Evolutionary conservation across 306 rosid genomes (phyloP), one percentile per base, ranked within the genome.

Genomic region (Cyamopsis tetragonoloba): DNA sequence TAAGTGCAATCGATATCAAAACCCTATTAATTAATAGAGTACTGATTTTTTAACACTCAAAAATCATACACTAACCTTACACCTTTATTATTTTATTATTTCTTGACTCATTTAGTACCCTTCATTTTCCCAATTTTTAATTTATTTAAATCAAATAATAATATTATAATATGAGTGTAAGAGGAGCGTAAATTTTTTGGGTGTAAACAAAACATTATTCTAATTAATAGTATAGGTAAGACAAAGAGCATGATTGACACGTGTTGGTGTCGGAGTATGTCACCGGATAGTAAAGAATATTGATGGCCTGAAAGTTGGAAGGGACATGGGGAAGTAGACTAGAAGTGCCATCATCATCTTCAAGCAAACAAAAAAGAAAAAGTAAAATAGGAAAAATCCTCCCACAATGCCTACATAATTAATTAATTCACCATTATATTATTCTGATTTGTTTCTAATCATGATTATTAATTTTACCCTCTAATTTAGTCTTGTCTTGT

Each of bases 401-500:
- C 81, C 84, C 68, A 70, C 71, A 50, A 59, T 64, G 71, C 62
- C 78, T 62, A 75, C 80, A 74, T 13, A n/a, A n/a, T n/a, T n/a
- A n/a, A n/a, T n/a, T n/a, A n/a, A 57, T 18, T 47, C 31, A 63
- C 63, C 74, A 75, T 62, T 24, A 49, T n/a, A 5, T 39, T 56
- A 62, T 80, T 41, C 11, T 73, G 66, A 47, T 63, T 53, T 47
- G 38, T 74, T 48, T 53, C 51, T 59, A 51, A 73, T 79, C 67
- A 79, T 78, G 60, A 55, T 60, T n/a, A n/a, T n/a, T n/a, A n/a
- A n/a, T n/a, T n/a, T 72, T 70, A 53, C 23, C 66, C 66, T 31
- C 38, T 65, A 57, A 15, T 23, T 59, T 72, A 57, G 37, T 49
- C 26, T 19, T 41, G 35, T 49, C 49, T 66, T 41, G 35, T 49